Evolutionary conservation across 2,329 filamentous ascomycete species (phyloP), one percentile per base, ranked within the genome.

Genomic region (Tetracladium maxilliforme): DNA sequence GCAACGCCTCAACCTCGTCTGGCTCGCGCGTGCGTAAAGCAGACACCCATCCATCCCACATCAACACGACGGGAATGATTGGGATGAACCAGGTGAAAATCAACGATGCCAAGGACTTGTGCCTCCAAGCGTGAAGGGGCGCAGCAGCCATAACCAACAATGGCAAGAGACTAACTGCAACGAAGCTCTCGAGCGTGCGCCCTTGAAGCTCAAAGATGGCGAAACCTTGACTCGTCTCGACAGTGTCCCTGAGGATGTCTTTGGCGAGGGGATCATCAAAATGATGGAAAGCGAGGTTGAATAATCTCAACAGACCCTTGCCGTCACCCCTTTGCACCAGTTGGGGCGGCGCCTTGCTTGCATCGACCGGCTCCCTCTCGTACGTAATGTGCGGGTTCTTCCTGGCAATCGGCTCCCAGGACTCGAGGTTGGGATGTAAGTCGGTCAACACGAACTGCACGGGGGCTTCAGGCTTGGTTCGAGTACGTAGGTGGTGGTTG

Each of bases 151-250:
- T 21, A 26, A 9, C 37, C 13, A 2, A 36, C 38, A 10, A 34
- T 32, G 22, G 44, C 4, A 18, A 20, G 17, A 34, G n/a, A n/a
- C n/a, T n/a, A n/a, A n/a, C n/a, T n/a, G n/a, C n/a, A n/a, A 19
- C 16, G 18, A 20, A 9, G 9, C 9, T n/a, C n/a, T n/a, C n/a
- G 2, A 71, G 34, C 10, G 56, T 58, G 16, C 77, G 66, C 35
- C 75, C 70, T 45, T 82, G 76, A n/a, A 83, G 58, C 48, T 83
- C 77, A 33, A 83, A 71, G 31, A 84, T 78, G 7, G 63, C 73
- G 37, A 82, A 74, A 0, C 67, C 76, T 32, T 77, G 63, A 26
- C 67, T 64, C 1, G 66, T 78, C 36, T 67, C 56, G 19, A 81
- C 46, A 0, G 73, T 75, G 42, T 77, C 70, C 26, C 55, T 56